phyloP scores from a whole-genome alignment of 805 yeast species.

The Yamadazyma scolyti region DNA sequence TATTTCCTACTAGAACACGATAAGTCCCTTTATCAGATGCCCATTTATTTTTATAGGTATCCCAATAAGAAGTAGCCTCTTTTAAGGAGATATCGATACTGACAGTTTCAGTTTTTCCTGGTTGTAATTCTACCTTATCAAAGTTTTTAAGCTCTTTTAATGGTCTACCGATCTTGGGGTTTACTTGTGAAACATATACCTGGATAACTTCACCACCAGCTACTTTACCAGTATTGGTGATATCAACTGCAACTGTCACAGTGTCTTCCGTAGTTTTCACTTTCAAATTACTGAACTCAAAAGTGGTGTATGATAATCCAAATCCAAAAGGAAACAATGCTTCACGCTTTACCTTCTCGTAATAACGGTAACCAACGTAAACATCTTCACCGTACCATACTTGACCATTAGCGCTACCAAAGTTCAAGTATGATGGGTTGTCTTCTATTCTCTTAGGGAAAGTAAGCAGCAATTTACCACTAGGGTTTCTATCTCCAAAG shows the following conservation, averaged over 20 bases:
- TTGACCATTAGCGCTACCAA: conserved; percentile 24
- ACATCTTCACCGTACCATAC: conserved; percentile 57
- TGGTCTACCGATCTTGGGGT: conserved; percentile 46
- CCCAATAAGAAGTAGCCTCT: conserved; percentile 51
- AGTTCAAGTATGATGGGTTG: conserved; percentile 29
- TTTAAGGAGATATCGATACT: conserved; percentile 37
- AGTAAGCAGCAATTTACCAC: conserved; percentile 40
- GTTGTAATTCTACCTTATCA: conserved; percentile 42
- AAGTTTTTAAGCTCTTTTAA: conserved; percentile 59
- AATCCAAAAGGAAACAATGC: conserved; percentile 60
- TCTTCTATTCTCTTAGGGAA: conserved; percentile 22
- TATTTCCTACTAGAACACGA: conserved; percentile 44
- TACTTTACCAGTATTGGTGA: conserved; percentile 45
- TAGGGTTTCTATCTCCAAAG: conserved; percentile 58
- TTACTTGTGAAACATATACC: conserved; percentile 41
- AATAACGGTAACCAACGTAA: conserved; percentile 59
- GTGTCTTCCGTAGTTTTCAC: conserved; percentile 23
- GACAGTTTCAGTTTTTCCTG: conserved; percentile 42
- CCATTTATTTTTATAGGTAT: conserved; percentile 49
- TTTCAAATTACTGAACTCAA: conserved; percentile 36
- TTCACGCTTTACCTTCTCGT: conserved; percentile 46
- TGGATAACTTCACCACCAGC: conserved; percentile 58
- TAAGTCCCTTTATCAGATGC: conserved; percentile 49
- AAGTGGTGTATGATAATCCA: conserved; percentile 59
- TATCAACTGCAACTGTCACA: conserved; percentile 31